phyloP scores from a whole-genome alignment of 257 asterid species.

The Lycium ferocissimum region DNA sequence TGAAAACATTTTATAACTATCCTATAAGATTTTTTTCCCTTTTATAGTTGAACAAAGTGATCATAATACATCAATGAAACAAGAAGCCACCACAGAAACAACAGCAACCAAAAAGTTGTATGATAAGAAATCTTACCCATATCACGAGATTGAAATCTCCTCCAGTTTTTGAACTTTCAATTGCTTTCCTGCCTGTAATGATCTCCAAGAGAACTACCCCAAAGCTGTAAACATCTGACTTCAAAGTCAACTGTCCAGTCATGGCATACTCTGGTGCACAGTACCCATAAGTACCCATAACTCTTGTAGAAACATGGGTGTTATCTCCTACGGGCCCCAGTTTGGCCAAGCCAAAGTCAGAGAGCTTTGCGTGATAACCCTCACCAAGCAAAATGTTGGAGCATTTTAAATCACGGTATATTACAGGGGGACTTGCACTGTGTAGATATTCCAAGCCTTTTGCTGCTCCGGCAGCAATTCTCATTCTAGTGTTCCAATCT shows the following conservation, averaged over 20 bases:
- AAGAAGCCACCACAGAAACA: not conserved
- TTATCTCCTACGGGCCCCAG: conserved; percentile 94
- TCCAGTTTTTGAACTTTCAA: conserved; percentile 69
- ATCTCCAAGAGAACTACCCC: conserved; percentile 96
- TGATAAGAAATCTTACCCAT: conserved; percentile 64
- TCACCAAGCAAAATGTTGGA: conserved; percentile 89
- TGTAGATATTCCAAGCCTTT: conserved; percentile 93
- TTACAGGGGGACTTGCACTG: conserved; percentile 92
- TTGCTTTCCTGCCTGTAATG: conserved; percentile 90
- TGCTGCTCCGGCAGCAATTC: conserved; percentile 96
- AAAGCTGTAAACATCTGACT: conserved; percentile 93
- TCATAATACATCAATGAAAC: conserved; percentile 20
- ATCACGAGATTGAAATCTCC: conserved; percentile 82
- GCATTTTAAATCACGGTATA: conserved; percentile 91
- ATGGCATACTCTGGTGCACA: conserved; percentile 99
- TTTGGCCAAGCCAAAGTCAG: conserved; percentile 97
- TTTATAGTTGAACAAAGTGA: not conserved
- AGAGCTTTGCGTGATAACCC: conserved; percentile 80
- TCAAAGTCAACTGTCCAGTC: conserved; percentile 93
- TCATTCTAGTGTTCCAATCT: conserved; percentile 96
- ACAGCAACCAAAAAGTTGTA: not conserved
- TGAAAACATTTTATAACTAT: not conserved
- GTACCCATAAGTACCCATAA: conserved; percentile 97
- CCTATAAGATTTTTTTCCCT: not conserved
- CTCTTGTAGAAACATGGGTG: conserved; percentile 93